A percentile compares a stretch with the other conserved stretches of the same genome.
These are phyloP conservation scores for Phylloporus sp. DNA, from an alignment of 1,284 basidiomycete genomes.

Conservation along the genomic window DNA sequence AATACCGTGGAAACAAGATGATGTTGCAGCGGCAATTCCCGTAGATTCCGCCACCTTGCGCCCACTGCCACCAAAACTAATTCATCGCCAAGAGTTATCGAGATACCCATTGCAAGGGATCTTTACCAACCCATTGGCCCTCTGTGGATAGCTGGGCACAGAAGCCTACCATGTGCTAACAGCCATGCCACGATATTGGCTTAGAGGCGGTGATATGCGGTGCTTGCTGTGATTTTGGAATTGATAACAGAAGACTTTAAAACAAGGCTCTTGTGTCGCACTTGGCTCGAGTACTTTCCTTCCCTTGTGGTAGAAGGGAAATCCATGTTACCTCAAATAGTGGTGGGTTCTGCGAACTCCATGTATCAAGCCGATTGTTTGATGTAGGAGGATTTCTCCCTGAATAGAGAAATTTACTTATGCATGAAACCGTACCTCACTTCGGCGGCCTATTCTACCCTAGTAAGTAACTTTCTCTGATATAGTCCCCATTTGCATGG, in stretches of 20 bases:
- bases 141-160: conserved; percentile 8
- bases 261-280: background rate
- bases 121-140: background rate
- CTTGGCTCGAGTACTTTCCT: background rate
- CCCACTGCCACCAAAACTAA: background rate
- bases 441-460: background rate
- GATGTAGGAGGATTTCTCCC: background rate
- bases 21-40: background rate
- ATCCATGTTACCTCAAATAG: background rate
- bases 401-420: background rate
- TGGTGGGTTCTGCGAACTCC: background rate
- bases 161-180: background rate
- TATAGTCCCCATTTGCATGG: background rate
- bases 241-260: conserved; percentile 10
- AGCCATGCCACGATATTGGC: conserved; percentile 5
- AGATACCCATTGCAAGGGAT: background rate
- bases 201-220: conserved; percentile 21
- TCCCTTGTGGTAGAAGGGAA: background rate
- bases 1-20: background rate
- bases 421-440: background rate
- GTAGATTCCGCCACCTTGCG: background rate
- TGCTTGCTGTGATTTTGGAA: conserved; percentile 28
- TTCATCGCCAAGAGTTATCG: no score
- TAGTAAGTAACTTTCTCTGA: background rate
- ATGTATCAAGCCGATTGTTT: background rate